Evolutionary conservation across 1,284 basidiomycete species (phyloP).

Genomic region (Coniophora puteana): DNA sequence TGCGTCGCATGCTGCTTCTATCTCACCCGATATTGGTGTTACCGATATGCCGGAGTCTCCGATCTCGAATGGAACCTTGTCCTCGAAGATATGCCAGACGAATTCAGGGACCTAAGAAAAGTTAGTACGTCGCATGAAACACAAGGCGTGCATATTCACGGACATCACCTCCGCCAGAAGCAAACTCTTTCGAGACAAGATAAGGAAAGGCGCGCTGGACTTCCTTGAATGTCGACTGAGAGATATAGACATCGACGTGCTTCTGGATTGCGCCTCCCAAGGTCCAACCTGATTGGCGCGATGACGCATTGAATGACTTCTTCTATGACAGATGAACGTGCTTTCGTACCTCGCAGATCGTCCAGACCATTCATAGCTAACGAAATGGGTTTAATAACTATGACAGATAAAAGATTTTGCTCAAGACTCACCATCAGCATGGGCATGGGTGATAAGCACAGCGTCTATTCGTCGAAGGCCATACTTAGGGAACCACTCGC

Average conservation of each 20-base stretch:
- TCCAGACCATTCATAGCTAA: slow-evolving; percentile 81
- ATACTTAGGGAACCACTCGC: slow-evolving; percentile 80
- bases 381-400: slow-evolving; percentile 7
- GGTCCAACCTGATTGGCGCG: slow-evolving; percentile 61
- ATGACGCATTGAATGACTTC: too few relatives aligned
- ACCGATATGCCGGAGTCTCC: slow-evolving; percentile 58
- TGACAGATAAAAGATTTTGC: slow-evolving; percentile 5
- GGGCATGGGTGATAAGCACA: slow-evolving; percentile 75
- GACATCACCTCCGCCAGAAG: slow-evolving; percentile 78
- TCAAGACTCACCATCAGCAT: slow-evolving; percentile 64
- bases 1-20: slow-evolving; percentile 1
- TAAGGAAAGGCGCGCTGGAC: slow-evolving; percentile 74
- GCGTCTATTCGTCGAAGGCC: slow-evolving; percentile 73
- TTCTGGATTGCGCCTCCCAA: slow-evolving; percentile 60
- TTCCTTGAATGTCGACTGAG: slow-evolving; percentile 58
- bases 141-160: slow-evolving; percentile 20
- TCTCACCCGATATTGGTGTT: slow-evolving; percentile 64
- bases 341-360: slow-evolving; percentile 64
- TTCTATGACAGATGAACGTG: too few relatives aligned
- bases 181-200: slow-evolving; percentile 68
- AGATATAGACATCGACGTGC: slow-evolving; percentile 72
- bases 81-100: slow-evolving; percentile 74
- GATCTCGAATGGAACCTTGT: slow-evolving; percentile 61
- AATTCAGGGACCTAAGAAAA: slow-evolving; percentile 65
- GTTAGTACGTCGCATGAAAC: not conserved